Evolutionary conservation across 495 filamentous ascomycete species (phyloP).

Genomic region (Penicillium argentinense): DNA sequence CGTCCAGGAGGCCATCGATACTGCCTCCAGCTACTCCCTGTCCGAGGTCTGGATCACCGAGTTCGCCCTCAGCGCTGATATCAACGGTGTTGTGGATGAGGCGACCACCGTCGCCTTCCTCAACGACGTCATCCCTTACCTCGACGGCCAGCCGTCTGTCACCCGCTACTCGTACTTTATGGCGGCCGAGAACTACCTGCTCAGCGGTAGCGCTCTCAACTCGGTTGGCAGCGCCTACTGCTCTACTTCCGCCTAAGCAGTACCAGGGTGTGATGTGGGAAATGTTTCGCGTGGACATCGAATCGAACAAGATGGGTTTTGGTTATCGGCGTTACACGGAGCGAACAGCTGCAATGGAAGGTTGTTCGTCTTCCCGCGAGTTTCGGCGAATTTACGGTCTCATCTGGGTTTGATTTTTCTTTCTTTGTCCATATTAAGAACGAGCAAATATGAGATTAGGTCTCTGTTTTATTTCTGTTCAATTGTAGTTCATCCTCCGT

Average conservation of each 20-base stretch:
- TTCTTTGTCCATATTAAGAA: constrained; percentile 1
- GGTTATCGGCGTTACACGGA: neutral
- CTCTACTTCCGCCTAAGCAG: too few relatives aligned
- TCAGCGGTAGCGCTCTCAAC: constrained; percentile 25
- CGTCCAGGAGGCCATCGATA: constrained; percentile 49
- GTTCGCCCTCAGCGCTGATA: constrained; percentile 54
- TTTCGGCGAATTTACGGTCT: constrained; percentile 2
- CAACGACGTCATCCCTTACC: constrained; percentile 54
- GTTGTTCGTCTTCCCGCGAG: too few relatives aligned
- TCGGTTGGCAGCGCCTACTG: constrained; percentile 25
- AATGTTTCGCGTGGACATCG: neutral
- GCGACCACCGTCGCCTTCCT: constrained; percentile 55
- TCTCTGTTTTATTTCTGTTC: too few relatives aligned
- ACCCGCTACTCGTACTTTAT: constrained; percentile 82
- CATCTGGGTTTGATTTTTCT: constrained; percentile 1
- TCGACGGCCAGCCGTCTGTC: constrained; percentile 66
- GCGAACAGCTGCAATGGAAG: too few relatives aligned
- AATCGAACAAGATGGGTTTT: neutral
- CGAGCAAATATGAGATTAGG: neutral
- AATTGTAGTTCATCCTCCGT: too few relatives aligned
- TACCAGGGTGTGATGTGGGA: neutral
- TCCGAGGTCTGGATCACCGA: constrained; percentile 79
- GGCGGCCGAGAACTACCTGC: constrained; percentile 43
- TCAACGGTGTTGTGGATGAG: constrained; percentile 35
- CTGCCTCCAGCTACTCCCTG: constrained; percentile 45